Evolutionary conservation across 1,284 basidiomycete genomes (phyloP), one percentile per base, ranked within the genome.

Genomic region (Ceratobasidium sp.): DNA sequence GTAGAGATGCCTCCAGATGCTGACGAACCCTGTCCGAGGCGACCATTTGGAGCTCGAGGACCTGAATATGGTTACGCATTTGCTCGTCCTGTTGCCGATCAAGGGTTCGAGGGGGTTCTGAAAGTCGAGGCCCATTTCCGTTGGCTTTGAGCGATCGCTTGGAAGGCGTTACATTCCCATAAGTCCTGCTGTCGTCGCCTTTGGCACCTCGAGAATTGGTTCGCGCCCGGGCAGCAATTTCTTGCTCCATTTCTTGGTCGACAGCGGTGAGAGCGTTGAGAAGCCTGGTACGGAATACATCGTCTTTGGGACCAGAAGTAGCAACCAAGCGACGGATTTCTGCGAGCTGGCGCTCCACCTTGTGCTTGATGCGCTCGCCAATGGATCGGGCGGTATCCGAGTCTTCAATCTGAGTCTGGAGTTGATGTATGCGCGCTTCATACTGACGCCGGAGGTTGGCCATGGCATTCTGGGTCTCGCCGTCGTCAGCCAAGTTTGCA

Each of bases 261-360:
- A 85, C 83, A 17, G 82, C 76, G 72, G 89, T 84, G 29, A 94
- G 81, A 75, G 93, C 90, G 50, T 84, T 85, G 32, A 93, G 79
- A 1, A 93, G 79, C 40, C 86, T 84, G 40, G 83, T 81, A 43
- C 88, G 84, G 82, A 92, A 87, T 4, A 82, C 80, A 43, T 85
- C 83, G 70, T 91, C 89, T 54, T 83, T 82, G 10, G 86, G 84
- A 13, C 82, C 83, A 68, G 82, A 83, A 54, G 81, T 82, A 78
- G 86, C 82, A 69, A 91, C 84, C 13, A 91, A 79, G 17, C 85
- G 80, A 5, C 89, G 86, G 49, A 91, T 84, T 73, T 91, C 89
- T 25, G 84, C 84, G 73, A 90, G 88, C 69, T 91, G 89, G 25
- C 83, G 84, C 72, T 87, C 86, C 27, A 91, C 83, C 56, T 84